Conservation (phyloP, 495 filamentous ascomycete species). For the Neurospora tetrasperma region DNA sequence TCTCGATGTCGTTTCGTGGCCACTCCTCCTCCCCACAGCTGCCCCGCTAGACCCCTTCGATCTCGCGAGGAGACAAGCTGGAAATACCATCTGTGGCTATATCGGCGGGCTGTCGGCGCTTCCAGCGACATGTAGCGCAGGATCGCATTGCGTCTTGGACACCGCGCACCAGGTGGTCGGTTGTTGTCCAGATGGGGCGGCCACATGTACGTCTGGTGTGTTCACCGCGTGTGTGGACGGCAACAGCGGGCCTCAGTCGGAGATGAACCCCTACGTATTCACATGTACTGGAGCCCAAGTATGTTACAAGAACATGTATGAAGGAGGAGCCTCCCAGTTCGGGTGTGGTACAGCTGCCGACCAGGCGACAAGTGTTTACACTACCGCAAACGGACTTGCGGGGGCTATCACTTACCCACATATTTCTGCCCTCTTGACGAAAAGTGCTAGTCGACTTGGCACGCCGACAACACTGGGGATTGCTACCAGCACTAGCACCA, state of each 20-base stretch:
- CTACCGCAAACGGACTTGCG: constrained; percentile 27
- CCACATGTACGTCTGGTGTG: constrained; percentile 34
- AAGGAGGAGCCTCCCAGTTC: constrained; percentile 39
- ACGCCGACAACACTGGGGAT: constrained; percentile 29
- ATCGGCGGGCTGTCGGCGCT: constrained; percentile 32
- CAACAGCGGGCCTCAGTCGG: constrained; percentile 36
- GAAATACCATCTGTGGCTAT: constrained; percentile 39
- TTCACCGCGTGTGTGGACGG: constrained; percentile 40
- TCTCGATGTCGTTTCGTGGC: constrained; percentile 35
- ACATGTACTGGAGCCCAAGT: constrained; percentile 34
- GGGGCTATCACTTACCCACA: constrained; percentile 19
- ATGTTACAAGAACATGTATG: constrained; percentile 37
- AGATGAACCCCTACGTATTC: constrained; percentile 39
- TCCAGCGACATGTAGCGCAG: constrained; percentile 38
- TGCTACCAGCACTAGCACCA: constrained; percentile 7
- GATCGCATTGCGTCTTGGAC: constrained; percentile 41
- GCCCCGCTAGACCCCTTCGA: constrained; percentile 26
- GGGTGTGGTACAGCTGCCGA: constrained; percentile 38
- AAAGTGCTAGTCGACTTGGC: constrained; percentile 19
- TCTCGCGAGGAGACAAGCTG: constrained; percentile 25
- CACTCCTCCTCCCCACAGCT: constrained; percentile 25
- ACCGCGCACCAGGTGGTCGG: constrained; percentile 32
- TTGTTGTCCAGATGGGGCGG: constrained; percentile 38
- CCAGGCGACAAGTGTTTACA: constrained; percentile 31
- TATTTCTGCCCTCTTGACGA: constrained; percentile 24